Evolutionary conservation across 768 basidiomycete genomes (phyloP).

Genomic region (Lyophyllum semitale): DNA sequence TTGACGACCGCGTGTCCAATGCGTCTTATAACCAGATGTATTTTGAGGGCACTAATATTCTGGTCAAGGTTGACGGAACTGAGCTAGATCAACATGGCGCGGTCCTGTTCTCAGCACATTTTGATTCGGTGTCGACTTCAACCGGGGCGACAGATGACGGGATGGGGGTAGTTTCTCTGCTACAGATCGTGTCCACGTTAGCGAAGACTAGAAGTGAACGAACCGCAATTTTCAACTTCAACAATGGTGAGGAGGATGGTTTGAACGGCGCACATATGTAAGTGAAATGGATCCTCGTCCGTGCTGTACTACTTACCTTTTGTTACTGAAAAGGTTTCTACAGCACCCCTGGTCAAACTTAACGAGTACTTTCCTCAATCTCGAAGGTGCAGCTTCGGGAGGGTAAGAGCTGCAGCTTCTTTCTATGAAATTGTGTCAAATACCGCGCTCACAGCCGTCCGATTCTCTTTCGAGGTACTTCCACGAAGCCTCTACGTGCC

Average conservation of each 20-base stretch:
- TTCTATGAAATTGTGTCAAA: conserved; percentile 2
- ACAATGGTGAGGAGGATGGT: conserved; percentile 84
- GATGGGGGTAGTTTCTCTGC: conserved; percentile 17
- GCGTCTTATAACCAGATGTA: conserved; percentile 41
- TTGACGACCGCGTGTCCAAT: conserved; percentile 42
- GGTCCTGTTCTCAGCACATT: conserved; percentile 80
- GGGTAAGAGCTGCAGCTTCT: conserved; percentile 47
- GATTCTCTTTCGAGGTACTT: conserved; percentile 73
- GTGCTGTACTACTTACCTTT: not conserved
- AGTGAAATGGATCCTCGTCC: conserved; percentile 5
- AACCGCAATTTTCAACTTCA: conserved; percentile 80
- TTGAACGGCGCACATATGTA: conserved; percentile 72
- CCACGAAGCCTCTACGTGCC: conserved; percentile 52
- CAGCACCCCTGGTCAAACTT: conserved; percentile 75
- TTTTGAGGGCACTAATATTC: conserved; percentile 68
- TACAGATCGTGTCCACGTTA: conserved; percentile 54
- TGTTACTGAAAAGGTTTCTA: conserved; percentile 50
- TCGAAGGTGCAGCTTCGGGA: conserved; percentile 81
- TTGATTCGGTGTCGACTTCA: conserved; percentile 77
- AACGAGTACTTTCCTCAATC: conserved; percentile 70
- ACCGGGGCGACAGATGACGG: conserved; percentile 74
- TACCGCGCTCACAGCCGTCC: conserved; percentile 60
- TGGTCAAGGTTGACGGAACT: conserved; percentile 63
- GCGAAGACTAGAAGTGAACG: conserved; percentile 25
- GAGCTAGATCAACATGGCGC: conserved; percentile 39